A percentile compares a stretch with the other conserved stretches of the same genome.
Evolutionary conservation across 345 rosid species (phyloP).

Genomic region (Bretschneidera sinensis): DNA sequence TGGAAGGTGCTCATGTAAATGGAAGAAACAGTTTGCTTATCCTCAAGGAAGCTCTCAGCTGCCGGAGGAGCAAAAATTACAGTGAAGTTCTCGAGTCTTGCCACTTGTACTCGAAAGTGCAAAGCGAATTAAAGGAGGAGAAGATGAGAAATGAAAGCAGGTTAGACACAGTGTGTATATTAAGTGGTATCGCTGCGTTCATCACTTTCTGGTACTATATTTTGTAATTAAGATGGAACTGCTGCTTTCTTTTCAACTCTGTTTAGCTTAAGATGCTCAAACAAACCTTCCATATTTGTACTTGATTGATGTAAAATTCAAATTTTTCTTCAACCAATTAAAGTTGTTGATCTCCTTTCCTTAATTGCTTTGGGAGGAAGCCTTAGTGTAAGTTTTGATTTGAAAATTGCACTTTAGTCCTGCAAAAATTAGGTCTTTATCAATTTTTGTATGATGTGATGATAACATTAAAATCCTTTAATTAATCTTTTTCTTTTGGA

Average conservation of each 20-base stretch:
- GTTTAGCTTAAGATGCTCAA: conserved; percentile 16
- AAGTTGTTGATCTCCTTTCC: too few relatives aligned
- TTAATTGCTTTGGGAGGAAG: too few relatives aligned
- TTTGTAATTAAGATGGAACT: conserved; percentile 33
- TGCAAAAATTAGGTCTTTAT: too few relatives aligned
- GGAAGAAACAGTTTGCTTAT: conserved; percentile 66
- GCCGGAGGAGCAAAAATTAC: conserved; percentile 60
- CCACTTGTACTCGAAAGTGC: conserved; percentile 61
- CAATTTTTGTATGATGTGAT: too few relatives aligned
- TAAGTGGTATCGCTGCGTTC: conserved; percentile 61
- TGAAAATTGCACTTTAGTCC: too few relatives aligned
- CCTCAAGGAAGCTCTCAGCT: conserved; percentile 63
- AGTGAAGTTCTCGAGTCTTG: conserved; percentile 72
- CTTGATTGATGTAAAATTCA: conserved; percentile 21
- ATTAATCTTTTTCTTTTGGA: too few relatives aligned
- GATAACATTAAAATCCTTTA: too few relatives aligned
- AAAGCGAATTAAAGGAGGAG: conserved; percentile 61
- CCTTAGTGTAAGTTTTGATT: too few relatives aligned
- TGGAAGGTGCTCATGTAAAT: conserved; percentile 74
- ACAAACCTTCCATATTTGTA: conserved; percentile 8
- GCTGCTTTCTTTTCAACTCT: background rate
- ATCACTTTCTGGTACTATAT: conserved; percentile 55
- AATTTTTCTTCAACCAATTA: conserved; percentile 29
- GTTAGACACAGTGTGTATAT: conserved; percentile 56
- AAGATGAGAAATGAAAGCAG: conserved; percentile 67